A percentile compares a stretch with the other conserved stretches of the same genome.
phyloP scores from a whole-genome alignment of 768 basidiomycete genomes.

The Auricularia sp. region DNA sequence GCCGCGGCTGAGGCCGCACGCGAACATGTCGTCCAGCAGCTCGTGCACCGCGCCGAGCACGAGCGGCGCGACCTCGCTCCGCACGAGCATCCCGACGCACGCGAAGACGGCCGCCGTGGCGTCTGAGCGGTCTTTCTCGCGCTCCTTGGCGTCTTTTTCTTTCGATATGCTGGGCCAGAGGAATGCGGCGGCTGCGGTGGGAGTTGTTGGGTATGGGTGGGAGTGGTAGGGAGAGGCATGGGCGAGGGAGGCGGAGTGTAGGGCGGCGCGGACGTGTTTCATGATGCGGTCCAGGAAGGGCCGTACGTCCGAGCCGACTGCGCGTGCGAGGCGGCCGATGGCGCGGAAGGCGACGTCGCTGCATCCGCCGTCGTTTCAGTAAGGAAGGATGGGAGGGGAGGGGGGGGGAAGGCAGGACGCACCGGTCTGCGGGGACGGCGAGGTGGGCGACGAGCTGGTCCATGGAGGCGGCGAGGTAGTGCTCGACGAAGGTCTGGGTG shows the following conservation, averaged over 20 bases:
- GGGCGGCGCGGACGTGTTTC: constrained; percentile 75
- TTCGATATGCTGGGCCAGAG: too few relatives aligned
- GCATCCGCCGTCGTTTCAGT: not conserved
- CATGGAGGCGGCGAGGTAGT: constrained; percentile 91
- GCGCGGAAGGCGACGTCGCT: constrained; percentile 65
- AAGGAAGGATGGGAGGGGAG: not conserved
- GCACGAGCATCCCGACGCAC: constrained; percentile 90
- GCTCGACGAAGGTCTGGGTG: constrained; percentile 80
- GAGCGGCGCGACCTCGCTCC: constrained; percentile 84
- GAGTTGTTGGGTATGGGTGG: not conserved
- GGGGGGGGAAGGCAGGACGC: constrained; percentile 28
- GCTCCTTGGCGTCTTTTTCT: too few relatives aligned
- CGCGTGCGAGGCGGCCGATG: constrained; percentile 87
- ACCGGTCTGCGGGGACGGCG: constrained; percentile 79
- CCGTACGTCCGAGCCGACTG: constrained; percentile 90
- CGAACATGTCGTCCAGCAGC: constrained; percentile 93
- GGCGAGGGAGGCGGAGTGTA: constrained; percentile 35
- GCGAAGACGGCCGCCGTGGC: constrained; percentile 71
- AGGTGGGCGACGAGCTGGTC: constrained; percentile 78
- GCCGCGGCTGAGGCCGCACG: constrained; percentile 84
- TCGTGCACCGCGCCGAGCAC: constrained; percentile 93
- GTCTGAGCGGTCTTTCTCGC: not conserved
- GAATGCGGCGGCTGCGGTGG: not conserved
- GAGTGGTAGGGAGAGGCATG: not conserved
- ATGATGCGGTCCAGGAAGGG: constrained; percentile 89